Percentiles rank a stretch among this genome's conserved stretches.
Evolutionary conservation across 1,139 yeast species (phyloP).

Genomic region (Nakaseomyces kungkrabaensis): DNA sequence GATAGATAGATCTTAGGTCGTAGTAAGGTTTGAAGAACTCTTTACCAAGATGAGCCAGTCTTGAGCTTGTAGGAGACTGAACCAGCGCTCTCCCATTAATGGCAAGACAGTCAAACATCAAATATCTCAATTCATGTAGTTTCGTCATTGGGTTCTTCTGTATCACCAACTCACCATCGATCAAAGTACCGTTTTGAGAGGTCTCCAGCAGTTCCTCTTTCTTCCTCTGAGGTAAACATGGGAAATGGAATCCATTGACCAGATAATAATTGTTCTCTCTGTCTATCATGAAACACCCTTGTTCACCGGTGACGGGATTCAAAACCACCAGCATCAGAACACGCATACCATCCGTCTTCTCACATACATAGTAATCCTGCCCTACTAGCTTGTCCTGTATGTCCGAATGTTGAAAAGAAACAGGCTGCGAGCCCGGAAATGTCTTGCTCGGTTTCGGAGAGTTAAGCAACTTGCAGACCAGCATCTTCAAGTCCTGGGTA

Average conservation of each 20-base stretch:
- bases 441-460: conserved; percentile 29
- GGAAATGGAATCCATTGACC: conserved; percentile 80
- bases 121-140: conserved; percentile 58
- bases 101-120: conserved; percentile 87
- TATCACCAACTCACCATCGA: conserved; percentile 84
- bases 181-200: conserved; percentile 74
- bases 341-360: conserved; percentile 88
- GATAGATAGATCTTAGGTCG: conserved; percentile 54
- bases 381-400: conserved; percentile 49
- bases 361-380: conserved; percentile 82
- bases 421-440: conserved; percentile 93
- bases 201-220: conserved; percentile 33
- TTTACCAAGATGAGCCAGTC: conserved; percentile 81
- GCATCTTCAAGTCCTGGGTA: conserved; percentile 53
- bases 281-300: conserved; percentile 67
- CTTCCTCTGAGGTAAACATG: conserved; percentile 46
- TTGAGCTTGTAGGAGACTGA: conserved; percentile 60
- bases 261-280: conserved; percentile 79
- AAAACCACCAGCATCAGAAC: conserved; percentile 59
- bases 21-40: conserved; percentile 75
- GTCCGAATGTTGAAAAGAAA: conserved; percentile 74
- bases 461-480: conserved; percentile 61
- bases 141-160: conserved; percentile 42
- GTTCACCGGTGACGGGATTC: conserved; percentile 64
- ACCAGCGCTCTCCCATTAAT: conserved; percentile 66